Evolutionary conservation across 257 asterid species (phyloP).

Genomic region (Ilex asprella): DNA sequence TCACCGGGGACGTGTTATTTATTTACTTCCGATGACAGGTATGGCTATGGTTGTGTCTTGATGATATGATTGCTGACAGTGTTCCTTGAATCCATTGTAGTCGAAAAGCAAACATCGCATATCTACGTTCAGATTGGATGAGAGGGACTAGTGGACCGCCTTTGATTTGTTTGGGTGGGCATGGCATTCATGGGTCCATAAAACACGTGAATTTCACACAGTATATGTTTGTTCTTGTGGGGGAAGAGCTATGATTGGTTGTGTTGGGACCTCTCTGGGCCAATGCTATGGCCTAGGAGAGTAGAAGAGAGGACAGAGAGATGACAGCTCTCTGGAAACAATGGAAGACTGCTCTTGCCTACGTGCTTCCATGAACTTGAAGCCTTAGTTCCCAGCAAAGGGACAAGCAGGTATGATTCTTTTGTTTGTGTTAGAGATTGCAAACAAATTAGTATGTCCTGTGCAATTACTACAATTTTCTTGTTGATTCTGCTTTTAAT

Average conservation of each 20-base stretch:
- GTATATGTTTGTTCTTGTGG: slow-evolving; percentile 15
- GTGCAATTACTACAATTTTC: background rate
- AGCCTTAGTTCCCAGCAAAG: slow-evolving; percentile 10
- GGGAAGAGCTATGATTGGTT: slow-evolving; percentile 13
- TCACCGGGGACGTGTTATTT: slow-evolving; percentile 16
- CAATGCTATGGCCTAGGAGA: slow-evolving; percentile 12
- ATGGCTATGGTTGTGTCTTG: slow-evolving; percentile 3
- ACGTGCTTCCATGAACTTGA: background rate
- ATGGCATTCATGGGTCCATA: slow-evolving; percentile 38
- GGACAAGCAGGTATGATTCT: slow-evolving; percentile 14
- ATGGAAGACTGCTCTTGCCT: background rate
- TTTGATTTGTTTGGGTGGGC: slow-evolving; percentile 22
- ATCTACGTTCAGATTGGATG: slow-evolving; percentile 51
- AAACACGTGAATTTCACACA: slow-evolving; percentile 42
- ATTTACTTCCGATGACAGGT: slow-evolving; percentile 1
- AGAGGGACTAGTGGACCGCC: slow-evolving; percentile 43
- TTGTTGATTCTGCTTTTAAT: too few species aligned
- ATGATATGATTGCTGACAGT: background rate
- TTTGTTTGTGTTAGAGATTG: slow-evolving; percentile 4
- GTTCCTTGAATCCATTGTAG: slow-evolving; percentile 21
- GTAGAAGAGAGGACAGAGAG: slow-evolving; percentile 8
- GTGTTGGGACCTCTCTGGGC: slow-evolving; percentile 39
- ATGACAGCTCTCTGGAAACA: slow-evolving; percentile 9
- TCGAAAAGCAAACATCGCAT: slow-evolving; percentile 31
- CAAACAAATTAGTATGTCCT: background rate